These are phyloP conservation scores for Pythium periplocum DNA, from an alignment of 352 stramenopile species.

Conservation along the genomic window DNA sequence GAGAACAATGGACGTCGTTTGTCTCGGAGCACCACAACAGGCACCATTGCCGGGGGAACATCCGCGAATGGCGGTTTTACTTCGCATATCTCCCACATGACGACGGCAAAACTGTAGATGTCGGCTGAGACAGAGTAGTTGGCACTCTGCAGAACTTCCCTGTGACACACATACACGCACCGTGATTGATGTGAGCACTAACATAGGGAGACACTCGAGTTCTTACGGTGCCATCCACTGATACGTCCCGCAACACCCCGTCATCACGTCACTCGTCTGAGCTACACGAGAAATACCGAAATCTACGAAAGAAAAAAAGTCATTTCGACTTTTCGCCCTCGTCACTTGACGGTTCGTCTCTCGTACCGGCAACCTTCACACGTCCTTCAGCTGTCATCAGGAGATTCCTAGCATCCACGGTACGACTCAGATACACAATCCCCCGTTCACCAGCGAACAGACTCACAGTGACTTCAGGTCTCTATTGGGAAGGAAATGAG, in stretches of 20 bases:
- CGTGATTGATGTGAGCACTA: not conserved
- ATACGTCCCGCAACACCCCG: constrained; percentile 70
- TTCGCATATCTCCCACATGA: constrained; percentile 83
- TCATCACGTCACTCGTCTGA: constrained; percentile 51
- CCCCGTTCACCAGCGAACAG: not conserved
- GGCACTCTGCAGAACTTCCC: constrained; percentile 61
- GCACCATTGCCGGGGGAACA: constrained; percentile 42
- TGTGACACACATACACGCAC: constrained; percentile 13
- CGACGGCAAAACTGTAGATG: constrained; percentile 78
- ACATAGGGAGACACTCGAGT: not conserved
- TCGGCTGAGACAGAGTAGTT: constrained; percentile 67
- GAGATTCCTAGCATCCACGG: constrained; percentile 42
- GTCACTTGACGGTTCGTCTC: not conserved
- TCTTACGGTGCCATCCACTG: constrained; percentile 81
- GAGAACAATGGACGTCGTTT: constrained; percentile 56
- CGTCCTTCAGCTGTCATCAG: constrained; percentile 65
- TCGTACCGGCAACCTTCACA: constrained; percentile 61
- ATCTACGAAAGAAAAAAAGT: constrained; percentile 25
- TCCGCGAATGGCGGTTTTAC: constrained; percentile 51
- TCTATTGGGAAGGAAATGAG: constrained; percentile 14
- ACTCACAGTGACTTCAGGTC: constrained; percentile 79
- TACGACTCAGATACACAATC: not conserved
- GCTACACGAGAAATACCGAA: constrained; percentile 73
- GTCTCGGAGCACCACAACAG: constrained; percentile 60
- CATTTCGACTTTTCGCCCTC: not conserved